Conservation (phyloP, 139 green algal species). For the Zygnema cylindricum region DNA sequence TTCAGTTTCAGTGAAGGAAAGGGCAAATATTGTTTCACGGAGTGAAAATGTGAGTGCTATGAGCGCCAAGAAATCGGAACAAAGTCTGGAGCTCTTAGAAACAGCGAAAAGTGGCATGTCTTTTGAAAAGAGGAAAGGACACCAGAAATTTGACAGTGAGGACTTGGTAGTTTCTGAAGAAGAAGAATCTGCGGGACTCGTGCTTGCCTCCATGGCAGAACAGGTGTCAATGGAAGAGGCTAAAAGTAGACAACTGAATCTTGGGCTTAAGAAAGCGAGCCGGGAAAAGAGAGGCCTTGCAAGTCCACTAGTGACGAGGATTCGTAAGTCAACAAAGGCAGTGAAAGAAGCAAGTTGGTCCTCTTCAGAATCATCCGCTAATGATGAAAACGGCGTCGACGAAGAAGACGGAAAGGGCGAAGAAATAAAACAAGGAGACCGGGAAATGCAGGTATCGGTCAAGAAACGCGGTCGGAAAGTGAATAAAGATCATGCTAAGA, state of each 20-base stretch:
- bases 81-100: not conserved
- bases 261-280: not conserved
- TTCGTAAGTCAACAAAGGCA: not conserved
- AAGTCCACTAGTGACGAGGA: not conserved
- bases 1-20: not conserved
- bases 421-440: not conserved
- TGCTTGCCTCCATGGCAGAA: not conserved
- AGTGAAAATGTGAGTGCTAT: not conserved
- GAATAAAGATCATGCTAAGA: not conserved
- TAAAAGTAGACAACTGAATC: not conserved
- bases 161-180: too few species aligned
- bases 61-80: not conserved
- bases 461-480: not conserved
- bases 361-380: not conserved
- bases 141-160: not conserved
- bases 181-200: not conserved
- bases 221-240: not conserved
- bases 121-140: not conserved
- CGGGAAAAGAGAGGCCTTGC: too few species aligned
- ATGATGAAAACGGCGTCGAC: not conserved
- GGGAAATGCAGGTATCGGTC: not conserved
- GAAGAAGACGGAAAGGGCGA: not conserved
- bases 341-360: not conserved
- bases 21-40: not conserved
- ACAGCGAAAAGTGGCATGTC: not conserved